Percentiles rank a stretch among this genome's conserved stretches.
Conservation (phyloP, 1,284 basidiomycete genomes). For the Cutaneotrichosporon dermatis region DNA sequence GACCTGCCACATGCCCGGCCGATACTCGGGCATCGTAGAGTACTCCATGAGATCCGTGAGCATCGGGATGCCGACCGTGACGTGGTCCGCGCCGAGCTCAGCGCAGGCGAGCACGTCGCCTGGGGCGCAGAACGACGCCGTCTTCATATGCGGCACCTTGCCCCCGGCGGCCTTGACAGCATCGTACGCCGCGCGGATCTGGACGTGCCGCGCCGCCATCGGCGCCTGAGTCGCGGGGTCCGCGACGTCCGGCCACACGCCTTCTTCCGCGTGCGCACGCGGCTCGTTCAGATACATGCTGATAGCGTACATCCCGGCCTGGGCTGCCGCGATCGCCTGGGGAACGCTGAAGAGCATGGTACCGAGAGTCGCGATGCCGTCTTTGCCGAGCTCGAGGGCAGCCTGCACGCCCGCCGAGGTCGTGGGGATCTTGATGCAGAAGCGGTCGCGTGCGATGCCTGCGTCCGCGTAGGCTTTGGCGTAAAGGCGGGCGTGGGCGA, state of each 20-base stretch:
- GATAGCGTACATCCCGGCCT: constrained; percentile 38
- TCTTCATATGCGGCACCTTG: constrained; percentile 32
- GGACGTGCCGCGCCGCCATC: constrained; percentile 30
- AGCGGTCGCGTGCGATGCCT: constrained; percentile 25
- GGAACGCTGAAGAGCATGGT: constrained; percentile 34
- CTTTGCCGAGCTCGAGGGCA: constrained; percentile 21
- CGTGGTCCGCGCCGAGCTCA: constrained; percentile 27
- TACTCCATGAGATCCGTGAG: constrained; percentile 18
- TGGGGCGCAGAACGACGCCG: constrained; percentile 25
- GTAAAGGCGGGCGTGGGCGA: constrained; percentile 17
- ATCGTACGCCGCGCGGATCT: constrained; percentile 33
- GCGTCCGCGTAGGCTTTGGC: constrained; percentile 16
- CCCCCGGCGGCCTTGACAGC: constrained; percentile 26
- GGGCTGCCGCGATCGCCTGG: constrained; percentile 39
- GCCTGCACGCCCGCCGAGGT: constrained; percentile 37
- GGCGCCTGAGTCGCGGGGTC: constrained; percentile 23
- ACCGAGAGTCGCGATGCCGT: constrained; percentile 39
- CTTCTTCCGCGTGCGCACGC: constrained; percentile 14
- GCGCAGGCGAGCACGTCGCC: constrained; percentile 20
- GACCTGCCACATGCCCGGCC: constrained; percentile 14
- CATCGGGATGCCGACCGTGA: constrained; percentile 17
- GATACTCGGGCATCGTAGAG: constrained; percentile 13
- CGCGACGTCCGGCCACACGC: constrained; percentile 24
- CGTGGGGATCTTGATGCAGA: constrained; percentile 42
- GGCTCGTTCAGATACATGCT: constrained; percentile 39